Evolutionary conservation across 164 flowering plant species (phyloP).

Genomic region (Chloranthus sessilifolius): DNA sequence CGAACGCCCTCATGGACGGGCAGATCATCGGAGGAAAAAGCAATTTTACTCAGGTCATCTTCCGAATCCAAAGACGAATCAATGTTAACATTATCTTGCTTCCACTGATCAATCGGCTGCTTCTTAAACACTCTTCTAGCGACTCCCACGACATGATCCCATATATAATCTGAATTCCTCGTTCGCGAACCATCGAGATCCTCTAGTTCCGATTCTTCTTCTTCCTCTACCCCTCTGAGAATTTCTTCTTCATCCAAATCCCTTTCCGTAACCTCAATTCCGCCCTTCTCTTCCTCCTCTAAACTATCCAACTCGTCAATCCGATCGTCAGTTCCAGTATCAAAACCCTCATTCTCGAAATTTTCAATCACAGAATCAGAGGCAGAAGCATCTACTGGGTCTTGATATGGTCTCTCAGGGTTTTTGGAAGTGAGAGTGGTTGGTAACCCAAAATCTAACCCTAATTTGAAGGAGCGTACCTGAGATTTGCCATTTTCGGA

Average conservation of each 20-base stretch:
- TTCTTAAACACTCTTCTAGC: conserved; percentile 48
- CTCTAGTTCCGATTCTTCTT: conserved; percentile 17
- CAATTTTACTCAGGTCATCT: conserved; percentile 33
- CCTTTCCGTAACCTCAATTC: too few relatives aligned
- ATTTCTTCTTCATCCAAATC: conserved; percentile 27
- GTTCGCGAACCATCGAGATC: not conserved
- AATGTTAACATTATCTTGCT: too few relatives aligned
- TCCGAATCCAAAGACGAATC: conserved; percentile 55
- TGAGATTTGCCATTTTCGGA: conserved; percentile 1
- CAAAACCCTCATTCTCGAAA: not conserved
- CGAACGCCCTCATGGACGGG: conserved; percentile 65
- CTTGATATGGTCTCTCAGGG: not conserved
- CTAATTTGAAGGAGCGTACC: conserved; percentile 2
- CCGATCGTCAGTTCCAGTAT: conserved; percentile 13
- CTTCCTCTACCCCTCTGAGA: conserved; percentile 28
- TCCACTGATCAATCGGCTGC: conserved; percentile 43
- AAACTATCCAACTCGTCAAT: conserved; percentile 71
- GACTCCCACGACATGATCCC: conserved; percentile 59
- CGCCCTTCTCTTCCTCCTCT: conserved; percentile 31
- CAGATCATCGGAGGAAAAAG: conserved; percentile 78
- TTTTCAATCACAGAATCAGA: conserved; percentile 1
- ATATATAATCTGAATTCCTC: conserved; percentile 40
- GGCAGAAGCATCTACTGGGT: conserved; percentile 16
- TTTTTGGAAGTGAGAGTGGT: not conserved
- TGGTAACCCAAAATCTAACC: conserved; percentile 11